Percentiles rank a stretch among this genome's conserved stretches.
These are phyloP conservation scores for Silene noctiflora DNA, from an alignment of 179 eudicot genomes.

Conservation along the genomic window DNA sequence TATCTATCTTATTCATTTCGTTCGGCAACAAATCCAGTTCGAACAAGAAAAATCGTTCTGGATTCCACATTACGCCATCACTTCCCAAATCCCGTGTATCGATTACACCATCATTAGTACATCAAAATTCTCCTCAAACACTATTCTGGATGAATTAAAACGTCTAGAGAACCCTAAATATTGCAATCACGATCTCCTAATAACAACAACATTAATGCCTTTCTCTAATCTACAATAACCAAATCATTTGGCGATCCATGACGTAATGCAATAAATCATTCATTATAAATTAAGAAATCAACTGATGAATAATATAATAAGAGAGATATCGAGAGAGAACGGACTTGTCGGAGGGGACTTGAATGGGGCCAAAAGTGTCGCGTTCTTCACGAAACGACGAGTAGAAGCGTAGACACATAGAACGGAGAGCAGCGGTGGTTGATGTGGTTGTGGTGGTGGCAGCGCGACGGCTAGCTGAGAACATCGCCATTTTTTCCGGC, in stretches of 20 bases:
- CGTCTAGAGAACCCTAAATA: neutral
- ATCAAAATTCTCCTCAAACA: neutral
- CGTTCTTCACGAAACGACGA: slow-evolving; percentile 72
- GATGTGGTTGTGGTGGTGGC: slow-evolving; percentile 8
- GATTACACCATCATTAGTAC: neutral
- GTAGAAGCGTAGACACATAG: slow-evolving; percentile 35
- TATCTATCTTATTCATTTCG: no score
- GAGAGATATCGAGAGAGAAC: slow-evolving; percentile 17
- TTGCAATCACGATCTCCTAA: neutral
- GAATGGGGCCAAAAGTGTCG: slow-evolving; percentile 84
- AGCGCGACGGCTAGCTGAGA: slow-evolving; percentile 1
- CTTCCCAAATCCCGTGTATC: neutral
- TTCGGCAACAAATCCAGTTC: neutral
- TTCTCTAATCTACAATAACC: no score
- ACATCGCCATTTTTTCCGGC: slow-evolving; percentile 12
- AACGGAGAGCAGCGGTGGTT: slow-evolving; percentile 28
- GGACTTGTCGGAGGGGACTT: slow-evolving; percentile 75
- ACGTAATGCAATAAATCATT: neutral
- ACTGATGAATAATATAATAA: neutral
- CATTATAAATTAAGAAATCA: neutral
- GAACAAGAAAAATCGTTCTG: neutral
- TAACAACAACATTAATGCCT: neutral
- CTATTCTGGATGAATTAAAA: neutral
- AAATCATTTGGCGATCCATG: neutral
- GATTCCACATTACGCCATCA: neutral